Base-by-base conservation (phyloP, 2,329 filamentous ascomycete species). In the Diaporthe caulivora region DNA sequence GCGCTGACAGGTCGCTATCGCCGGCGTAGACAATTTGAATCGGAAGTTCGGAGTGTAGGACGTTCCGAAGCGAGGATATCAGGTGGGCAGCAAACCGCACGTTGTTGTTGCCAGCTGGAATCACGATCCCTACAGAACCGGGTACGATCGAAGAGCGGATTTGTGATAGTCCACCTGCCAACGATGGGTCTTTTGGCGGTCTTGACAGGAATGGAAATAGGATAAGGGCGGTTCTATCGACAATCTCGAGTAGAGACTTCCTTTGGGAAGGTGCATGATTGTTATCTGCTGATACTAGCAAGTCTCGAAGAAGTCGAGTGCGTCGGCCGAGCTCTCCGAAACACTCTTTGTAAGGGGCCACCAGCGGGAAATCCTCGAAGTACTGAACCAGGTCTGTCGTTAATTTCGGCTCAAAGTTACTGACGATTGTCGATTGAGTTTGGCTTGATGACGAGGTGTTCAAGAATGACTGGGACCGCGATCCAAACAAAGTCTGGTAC, bases 11-110 rank as follows among this genome's bases (percentile, higher is more conserved):
- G 55, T 83, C 82, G 0, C 72, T 55, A 24, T 83, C 80, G 29
- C 83, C 82, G 0, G 82, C 82, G 72, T 83, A 83, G 1, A 79
- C 81, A 24, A 84, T 51, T 24, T 84, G 78, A 8, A 84, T 83
- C 0, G 83, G 83, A 1, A 84, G 73, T 0, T 62, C 51, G 0
- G 80, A 81, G 1, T 77, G 75, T 55, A 82, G 76, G 0, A 82
- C 79, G 2, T 75, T 71, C 34, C 80, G 80, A 3, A 84, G 60
- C 1, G 80, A 78, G 11, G 78, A 75, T 13, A 84, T 78, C 15
- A 83, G 75, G 54, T 84, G 83, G 42, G 80, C 80, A 8, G 82
- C 80, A 29, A 80, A 82, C 2, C 82, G 80, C 17, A 84, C 73
- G 29, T 75, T 78, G 26, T 76, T 76, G 1, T 79, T 76, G 13